Percentiles rank a stretch among this genome's conserved stretches.
phyloP scores from a whole-genome alignment of 2,329 filamentous ascomycete genomes.

The Ceratocystis colombiana region DNA sequence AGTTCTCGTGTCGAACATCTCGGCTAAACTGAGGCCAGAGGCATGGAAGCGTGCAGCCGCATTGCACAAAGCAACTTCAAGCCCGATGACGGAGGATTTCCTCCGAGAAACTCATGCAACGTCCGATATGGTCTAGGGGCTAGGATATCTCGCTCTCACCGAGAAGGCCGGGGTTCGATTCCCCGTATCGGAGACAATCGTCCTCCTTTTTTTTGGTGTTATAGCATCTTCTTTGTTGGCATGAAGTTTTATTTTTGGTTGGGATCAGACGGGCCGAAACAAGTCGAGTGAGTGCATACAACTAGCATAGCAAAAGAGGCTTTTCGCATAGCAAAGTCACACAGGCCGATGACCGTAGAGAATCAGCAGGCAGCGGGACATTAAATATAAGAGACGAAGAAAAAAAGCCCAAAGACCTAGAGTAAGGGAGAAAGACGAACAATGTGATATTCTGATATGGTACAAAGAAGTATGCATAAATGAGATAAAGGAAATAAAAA shows the following conservation, averaged over 20 bases:
- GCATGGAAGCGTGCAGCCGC: too few species aligned
- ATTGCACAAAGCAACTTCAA: too few species aligned
- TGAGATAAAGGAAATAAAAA: not conserved
- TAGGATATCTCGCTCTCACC: constrained; percentile 23
- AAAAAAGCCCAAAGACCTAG: not conserved
- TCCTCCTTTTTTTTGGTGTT: not conserved
- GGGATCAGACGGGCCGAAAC: too few species aligned
- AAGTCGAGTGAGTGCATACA: too few species aligned
- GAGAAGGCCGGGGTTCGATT: constrained; percentile 29
- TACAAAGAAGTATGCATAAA: constrained; percentile 11
- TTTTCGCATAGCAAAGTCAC: too few species aligned
- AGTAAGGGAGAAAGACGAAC: not conserved
- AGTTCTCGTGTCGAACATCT: too few species aligned
- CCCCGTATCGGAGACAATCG: constrained; percentile 27
- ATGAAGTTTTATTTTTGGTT: not conserved
- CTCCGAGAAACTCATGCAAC: too few species aligned
- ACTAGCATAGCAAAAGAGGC: too few species aligned
- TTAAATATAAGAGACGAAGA: not conserved
- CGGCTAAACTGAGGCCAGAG: too few species aligned
- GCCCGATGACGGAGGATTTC: too few species aligned
- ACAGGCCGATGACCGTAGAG: not conserved
- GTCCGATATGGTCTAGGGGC: constrained; percentile 23
- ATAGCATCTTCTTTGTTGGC: too few species aligned
- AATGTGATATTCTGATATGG: constrained; percentile 12
- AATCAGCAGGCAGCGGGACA: not conserved